Evolutionary conservation across 75 land plant genomes (phyloP).

Genomic region (Pinus albicaulis): DNA sequence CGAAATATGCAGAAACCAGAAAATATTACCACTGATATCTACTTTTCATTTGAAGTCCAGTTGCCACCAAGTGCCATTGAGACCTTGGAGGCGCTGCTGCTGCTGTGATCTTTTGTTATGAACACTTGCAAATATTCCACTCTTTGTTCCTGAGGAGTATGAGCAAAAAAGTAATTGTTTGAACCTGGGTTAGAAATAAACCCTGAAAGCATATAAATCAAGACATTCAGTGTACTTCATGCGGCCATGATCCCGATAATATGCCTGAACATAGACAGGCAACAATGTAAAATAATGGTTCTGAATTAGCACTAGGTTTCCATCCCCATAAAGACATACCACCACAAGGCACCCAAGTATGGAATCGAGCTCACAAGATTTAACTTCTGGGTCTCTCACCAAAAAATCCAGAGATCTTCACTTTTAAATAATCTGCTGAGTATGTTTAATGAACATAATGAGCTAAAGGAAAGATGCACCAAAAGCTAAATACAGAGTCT

Average conservation of each 20-base stretch:
- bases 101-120: background rate
- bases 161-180: too few species aligned
- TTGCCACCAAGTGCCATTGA: background rate
- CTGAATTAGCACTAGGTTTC: constrained; percentile 93
- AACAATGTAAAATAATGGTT: constrained; percentile 85
- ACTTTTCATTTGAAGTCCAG: too few species aligned
- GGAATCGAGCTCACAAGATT: constrained; percentile 59
- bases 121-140: background rate
- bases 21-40: too few species aligned
- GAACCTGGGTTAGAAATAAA: background rate
- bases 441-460: background rate
- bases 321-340: constrained; percentile 98
- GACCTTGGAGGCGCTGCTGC: background rate
- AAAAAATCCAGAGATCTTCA: background rate
- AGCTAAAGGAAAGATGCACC: background rate
- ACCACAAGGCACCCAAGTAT: constrained; percentile 99
- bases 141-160: background rate
- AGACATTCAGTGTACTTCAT: constrained; percentile 82
- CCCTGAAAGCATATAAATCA: too few species aligned
- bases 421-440: background rate
- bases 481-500: background rate
- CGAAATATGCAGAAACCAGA: background rate
- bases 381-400: constrained; percentile 7
- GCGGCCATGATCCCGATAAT: constrained; percentile 85
- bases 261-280: constrained; percentile 98